phyloP scores from a whole-genome alignment of 495 filamentous ascomycete genomes.

The Penicillium crystallinum region DNA sequence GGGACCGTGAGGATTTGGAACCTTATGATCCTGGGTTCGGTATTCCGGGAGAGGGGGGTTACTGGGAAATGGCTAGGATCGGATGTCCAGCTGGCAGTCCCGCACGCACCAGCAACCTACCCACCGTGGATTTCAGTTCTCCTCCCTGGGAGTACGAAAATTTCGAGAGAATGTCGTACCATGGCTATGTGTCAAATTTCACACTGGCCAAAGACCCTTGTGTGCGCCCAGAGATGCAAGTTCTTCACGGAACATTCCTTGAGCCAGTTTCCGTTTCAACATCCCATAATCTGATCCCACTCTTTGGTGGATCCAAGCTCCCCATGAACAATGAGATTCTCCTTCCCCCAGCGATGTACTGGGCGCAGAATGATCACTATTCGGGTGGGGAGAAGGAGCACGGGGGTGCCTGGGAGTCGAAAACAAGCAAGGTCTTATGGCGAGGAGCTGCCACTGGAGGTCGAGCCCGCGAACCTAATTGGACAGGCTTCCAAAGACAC shows the following conservation, averaged over 20 bases:
- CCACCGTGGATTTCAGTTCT: conserved; percentile 34
- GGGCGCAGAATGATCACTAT: conserved; percentile 58
- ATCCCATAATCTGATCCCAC: conserved; percentile 53
- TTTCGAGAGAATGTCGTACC: conserved; percentile 16
- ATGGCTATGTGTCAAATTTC: conserved; percentile 56
- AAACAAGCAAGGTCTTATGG: conserved; percentile 48
- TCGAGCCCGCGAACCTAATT: conserved; percentile 19
- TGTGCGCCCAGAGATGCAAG: conserved; percentile 49
- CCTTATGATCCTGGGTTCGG: neutral
- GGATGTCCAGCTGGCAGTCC: conserved; percentile 52
- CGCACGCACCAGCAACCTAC: conserved; percentile 37
- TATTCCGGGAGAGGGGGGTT: conserved; percentile 16
- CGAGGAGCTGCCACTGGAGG: conserved; percentile 42
- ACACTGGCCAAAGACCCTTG: conserved; percentile 56
- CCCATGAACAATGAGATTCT: conserved; percentile 69
- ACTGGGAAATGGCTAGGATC: conserved; percentile 51
- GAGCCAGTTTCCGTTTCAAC: conserved; percentile 51
- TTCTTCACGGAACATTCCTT: conserved; percentile 61
- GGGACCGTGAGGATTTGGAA: conserved; percentile 6
- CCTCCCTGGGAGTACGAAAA: conserved; percentile 34
- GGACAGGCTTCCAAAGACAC: conserved; percentile 40
- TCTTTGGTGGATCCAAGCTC: conserved; percentile 67
- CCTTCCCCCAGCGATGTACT: conserved; percentile 64
- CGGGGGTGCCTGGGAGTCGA: conserved; percentile 45
- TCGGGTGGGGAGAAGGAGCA: conserved; percentile 46